These are phyloP conservation scores for Musa schizocarpa DNA, from an alignment of 176 grass and related monocot genomes.

Conservation along the genomic window DNA sequence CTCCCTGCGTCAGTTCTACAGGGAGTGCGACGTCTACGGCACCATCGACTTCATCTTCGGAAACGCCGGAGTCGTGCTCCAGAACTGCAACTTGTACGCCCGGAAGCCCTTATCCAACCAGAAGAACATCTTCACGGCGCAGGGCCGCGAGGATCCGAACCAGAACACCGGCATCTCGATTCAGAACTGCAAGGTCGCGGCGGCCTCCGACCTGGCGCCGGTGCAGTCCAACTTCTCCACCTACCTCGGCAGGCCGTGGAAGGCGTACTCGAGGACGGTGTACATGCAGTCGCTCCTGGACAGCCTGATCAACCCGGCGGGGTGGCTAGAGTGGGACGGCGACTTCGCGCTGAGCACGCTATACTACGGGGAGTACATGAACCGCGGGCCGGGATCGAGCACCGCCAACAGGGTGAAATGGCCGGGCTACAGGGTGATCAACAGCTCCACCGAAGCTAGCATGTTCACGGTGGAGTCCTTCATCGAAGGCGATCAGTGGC, in stretches of 20 bases:
- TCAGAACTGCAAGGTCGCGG: conserved; percentile 58
- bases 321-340: conserved; percentile 55
- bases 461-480: conserved; percentile 48
- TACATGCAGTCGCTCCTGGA: conserved; percentile 52
- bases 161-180: conserved; percentile 84
- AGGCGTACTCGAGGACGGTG: conserved; percentile 60
- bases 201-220: conserved; percentile 40
- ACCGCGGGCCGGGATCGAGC: conserved; percentile 36
- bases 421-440: conserved; percentile 55
- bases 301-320: conserved; percentile 33
- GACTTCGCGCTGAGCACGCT: conserved; percentile 60
- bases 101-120: conserved; percentile 45
- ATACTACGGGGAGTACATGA: conserved; percentile 72
- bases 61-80: conserved; percentile 58
- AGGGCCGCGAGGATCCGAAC: conserved; percentile 67
- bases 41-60: conserved; percentile 81
- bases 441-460: conserved; percentile 31
- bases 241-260: conserved; percentile 66
- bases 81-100: conserved; percentile 69
- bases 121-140: conserved; percentile 61
- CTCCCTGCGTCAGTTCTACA: conserved; percentile 77
- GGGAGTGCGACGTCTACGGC: conserved; percentile 77
- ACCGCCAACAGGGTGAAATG: conserved; percentile 34
- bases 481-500: conserved; percentile 69
- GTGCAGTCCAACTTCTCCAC: conserved; percentile 32